These are phyloP conservation scores for Phylloporus sp. DNA, from an alignment of 768 basidiomycete species.

Conservation along the genomic window DNA sequence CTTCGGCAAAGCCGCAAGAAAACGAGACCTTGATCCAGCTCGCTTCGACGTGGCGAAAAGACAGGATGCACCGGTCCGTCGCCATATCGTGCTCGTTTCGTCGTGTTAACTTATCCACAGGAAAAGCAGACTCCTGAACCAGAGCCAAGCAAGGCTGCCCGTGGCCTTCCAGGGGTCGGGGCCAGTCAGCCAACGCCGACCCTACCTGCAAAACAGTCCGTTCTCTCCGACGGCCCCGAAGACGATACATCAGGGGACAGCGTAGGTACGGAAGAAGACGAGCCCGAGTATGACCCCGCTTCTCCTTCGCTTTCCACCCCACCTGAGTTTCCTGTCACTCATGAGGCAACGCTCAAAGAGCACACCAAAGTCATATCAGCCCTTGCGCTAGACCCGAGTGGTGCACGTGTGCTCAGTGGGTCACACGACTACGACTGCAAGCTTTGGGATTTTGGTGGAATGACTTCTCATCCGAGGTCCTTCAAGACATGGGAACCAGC, in stretches of 20 bases:
- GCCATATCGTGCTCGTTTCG: constrained; percentile 1
- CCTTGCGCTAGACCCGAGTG: constrained; percentile 87
- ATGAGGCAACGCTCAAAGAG: constrained; percentile 90
- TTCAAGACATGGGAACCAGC: constrained; percentile 97
- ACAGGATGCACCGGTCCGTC: constrained; percentile 33
- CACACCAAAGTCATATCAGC: constrained; percentile 96
- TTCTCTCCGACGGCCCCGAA: constrained; percentile 10
- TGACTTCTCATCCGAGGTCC: constrained; percentile 85
- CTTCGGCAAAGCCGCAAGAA: constrained; percentile 71
- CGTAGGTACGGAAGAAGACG: constrained; percentile 14
- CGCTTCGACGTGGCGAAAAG: constrained; percentile 76
- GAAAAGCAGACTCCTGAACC: constrained; percentile 11
- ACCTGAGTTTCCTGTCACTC: constrained; percentile 75
- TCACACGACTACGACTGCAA: constrained; percentile 98
- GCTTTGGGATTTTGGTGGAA: constrained; percentile 99
- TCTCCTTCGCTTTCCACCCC: constrained; percentile 35
- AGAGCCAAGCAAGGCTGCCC: constrained; percentile 12
- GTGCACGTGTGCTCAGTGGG: constrained; percentile 85
- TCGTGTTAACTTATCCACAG: constrained; percentile 21
- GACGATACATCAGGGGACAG: constrained; percentile 27
- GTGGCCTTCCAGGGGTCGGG: constrained; percentile 19
- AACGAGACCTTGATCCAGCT: constrained; percentile 65
- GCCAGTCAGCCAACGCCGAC: constrained; percentile 12
- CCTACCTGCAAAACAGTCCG: background rate
- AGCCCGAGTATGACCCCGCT: constrained; percentile 53